These are phyloP conservation scores for Boletus eberwhitei DNA, from an alignment of 768 basidiomycete species.

Conservation along the genomic window DNA sequence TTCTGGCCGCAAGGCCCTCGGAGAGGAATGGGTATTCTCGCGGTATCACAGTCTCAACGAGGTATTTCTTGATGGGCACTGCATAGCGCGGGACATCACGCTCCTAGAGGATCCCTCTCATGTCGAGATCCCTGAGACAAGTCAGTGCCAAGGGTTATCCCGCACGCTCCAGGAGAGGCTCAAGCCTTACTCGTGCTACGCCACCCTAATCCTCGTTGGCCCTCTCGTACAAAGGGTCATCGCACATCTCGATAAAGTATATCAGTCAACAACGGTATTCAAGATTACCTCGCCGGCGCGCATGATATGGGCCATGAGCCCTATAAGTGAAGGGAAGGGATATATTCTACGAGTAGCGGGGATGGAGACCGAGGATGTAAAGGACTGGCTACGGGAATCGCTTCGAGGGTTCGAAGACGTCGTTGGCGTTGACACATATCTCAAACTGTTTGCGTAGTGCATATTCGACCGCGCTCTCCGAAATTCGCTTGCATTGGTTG, in stretches of 20 bases:
- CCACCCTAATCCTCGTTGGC: conserved; percentile 79
- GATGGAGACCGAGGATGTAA: conserved; percentile 71
- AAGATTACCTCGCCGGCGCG: conserved; percentile 47
- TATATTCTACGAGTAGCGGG: conserved; percentile 74
- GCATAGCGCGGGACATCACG: conserved; percentile 73
- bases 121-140: conserved; percentile 4
- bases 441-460: conserved; percentile 52
- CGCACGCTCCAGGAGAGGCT: conserved; percentile 60
- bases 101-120: conserved; percentile 57
- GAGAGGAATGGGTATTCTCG: conserved; percentile 89
- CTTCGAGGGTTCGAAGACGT: conserved; percentile 49
- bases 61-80: conserved; percentile 59
- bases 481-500: background rate
- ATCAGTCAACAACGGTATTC: conserved; percentile 62
- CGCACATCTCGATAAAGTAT: conserved; percentile 44
- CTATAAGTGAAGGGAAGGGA: conserved; percentile 44
- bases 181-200: conserved; percentile 86
- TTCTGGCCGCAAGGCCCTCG: conserved; percentile 75
- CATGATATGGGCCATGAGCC: conserved; percentile 81
- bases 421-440: conserved; percentile 63
- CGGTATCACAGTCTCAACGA: conserved; percentile 86
- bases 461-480: background rate
- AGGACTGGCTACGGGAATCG: conserved; percentile 60
- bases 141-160: conserved; percentile 27
- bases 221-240: conserved; percentile 52